phyloP scores from a whole-genome alignment of 108 stramenopile species.

The Cafeteria roenbergensis region DNA sequence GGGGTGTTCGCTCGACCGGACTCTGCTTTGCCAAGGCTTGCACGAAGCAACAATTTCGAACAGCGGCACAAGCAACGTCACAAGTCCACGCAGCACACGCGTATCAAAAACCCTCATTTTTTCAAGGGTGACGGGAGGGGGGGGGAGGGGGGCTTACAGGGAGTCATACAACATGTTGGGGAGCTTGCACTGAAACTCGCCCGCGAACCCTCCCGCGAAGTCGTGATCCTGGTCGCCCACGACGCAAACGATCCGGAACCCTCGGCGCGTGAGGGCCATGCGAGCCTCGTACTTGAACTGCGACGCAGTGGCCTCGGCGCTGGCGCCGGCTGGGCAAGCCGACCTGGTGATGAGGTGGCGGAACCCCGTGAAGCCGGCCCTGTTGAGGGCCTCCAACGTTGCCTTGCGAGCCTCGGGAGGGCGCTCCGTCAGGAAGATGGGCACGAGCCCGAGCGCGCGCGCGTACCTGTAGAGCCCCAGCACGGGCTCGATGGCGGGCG shows the following conservation, averaged over 20 bases:
- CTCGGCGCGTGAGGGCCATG: not conserved
- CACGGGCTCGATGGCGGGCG: not conserved
- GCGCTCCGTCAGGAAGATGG: not conserved
- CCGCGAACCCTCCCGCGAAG: not conserved
- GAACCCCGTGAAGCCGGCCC: not conserved
- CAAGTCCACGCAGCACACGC: too few relatives aligned
- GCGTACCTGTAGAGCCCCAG: not conserved
- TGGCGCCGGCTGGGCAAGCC: not conserved
- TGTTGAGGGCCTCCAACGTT: not conserved
- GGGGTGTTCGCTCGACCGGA: too few relatives aligned
- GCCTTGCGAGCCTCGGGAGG: not conserved
- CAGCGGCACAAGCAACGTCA: too few relatives aligned
- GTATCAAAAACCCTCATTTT: too few relatives aligned
- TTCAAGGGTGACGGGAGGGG: too few relatives aligned
- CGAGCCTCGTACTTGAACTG: slow-evolving; percentile 1
- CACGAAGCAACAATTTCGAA: too few relatives aligned
- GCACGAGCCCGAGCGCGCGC: not conserved
- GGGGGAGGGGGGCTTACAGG: too few relatives aligned
- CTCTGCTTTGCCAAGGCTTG: too few relatives aligned
- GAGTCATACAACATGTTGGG: not conserved
- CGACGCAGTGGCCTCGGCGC: not conserved
- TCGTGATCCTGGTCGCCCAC: slow-evolving; percentile 2
- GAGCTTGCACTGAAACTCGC: not conserved
- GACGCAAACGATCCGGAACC: not conserved
- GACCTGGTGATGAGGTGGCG: not conserved